These are phyloP conservation scores for Coniochaeta hoffmannii DNA, from an alignment of 2,329 filamentous ascomycete species.

Conservation along the genomic window DNA sequence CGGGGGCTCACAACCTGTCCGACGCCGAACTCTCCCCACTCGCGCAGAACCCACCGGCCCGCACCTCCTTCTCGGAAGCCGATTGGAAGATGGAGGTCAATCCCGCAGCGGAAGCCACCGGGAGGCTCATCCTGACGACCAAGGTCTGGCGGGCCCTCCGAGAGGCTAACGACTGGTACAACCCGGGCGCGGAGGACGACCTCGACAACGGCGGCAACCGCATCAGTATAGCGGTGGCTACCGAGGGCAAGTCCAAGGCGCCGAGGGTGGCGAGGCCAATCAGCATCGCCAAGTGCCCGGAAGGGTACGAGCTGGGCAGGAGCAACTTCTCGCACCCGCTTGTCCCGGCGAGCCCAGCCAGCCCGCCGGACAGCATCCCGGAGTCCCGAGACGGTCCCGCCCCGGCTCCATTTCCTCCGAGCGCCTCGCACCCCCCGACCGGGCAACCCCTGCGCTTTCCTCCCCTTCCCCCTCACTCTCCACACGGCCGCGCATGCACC, in stretches of 20 bases:
- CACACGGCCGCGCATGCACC: neutral
- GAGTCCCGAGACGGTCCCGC: neutral
- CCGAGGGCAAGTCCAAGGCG: neutral
- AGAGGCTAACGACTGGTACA: neutral
- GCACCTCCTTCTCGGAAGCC: conserved; percentile 41
- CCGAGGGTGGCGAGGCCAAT: neutral
- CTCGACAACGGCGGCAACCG: neutral
- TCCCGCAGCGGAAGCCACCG: neutral
- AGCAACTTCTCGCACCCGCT: neutral
- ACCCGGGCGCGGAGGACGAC: neutral
- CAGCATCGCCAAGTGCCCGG: neutral
- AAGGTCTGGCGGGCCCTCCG: neutral
- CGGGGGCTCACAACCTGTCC: conserved; percentile 5
- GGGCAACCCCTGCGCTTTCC: no score
- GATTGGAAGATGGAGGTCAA: neutral
- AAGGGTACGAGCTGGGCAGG: neutral
- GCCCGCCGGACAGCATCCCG: neutral
- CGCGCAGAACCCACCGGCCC: conserved; percentile 38
- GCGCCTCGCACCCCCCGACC: conserved; percentile 14
- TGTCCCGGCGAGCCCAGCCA: neutral
- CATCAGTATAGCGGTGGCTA: neutral
- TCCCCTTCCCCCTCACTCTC: conserved; percentile 31
- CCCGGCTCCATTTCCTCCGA: neutral
- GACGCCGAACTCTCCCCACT: conserved; percentile 15
- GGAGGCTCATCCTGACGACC: neutral